Evolutionary conservation across 495 filamentous ascomycete genomes (phyloP).

Genomic region (Astrocystis sublimbata): DNA sequence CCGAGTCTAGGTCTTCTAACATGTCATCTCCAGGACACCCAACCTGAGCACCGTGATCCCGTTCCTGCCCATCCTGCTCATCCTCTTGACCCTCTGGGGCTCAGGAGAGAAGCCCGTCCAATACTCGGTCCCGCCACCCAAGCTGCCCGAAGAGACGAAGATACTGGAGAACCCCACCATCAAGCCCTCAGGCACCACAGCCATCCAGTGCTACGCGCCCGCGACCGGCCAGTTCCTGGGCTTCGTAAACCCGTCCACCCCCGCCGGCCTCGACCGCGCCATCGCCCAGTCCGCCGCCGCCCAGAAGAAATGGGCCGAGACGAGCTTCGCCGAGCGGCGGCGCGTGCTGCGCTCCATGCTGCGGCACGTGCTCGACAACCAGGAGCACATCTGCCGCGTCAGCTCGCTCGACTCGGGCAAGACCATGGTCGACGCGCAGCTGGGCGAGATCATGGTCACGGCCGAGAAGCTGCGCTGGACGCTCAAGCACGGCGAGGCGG

Average conservation of each 20-base stretch:
- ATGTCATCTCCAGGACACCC: conserved; percentile 15
- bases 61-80: conserved; percentile 30
- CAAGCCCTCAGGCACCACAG: conserved; percentile 56
- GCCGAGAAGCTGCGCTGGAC: conserved; percentile 95
- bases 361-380: conserved; percentile 83
- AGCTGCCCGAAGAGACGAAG: conserved; percentile 50
- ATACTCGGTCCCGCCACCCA: conserved; percentile 43
- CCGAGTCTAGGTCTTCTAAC: background rate
- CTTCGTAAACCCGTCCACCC: conserved; percentile 73
- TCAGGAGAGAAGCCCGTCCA: conserved; percentile 36
- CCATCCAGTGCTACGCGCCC: conserved; percentile 85
- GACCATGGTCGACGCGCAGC: conserved; percentile 86
- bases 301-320: conserved; percentile 78
- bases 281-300: conserved; percentile 72
- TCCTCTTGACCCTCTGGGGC: conserved; percentile 30
- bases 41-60: conserved; percentile 12
- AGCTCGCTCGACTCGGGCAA: conserved; percentile 97
- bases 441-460: conserved; percentile 94
- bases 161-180: conserved; percentile 63
- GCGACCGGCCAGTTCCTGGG: conserved; percentile 85
- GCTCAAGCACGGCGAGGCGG: conserved; percentile 84
- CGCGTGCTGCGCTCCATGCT: conserved; percentile 80
- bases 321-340: conserved; percentile 74
- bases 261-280: conserved; percentile 77
- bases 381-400: conserved; percentile 79